phyloP scores from a whole-genome alignment of 805 yeast species.

The Metschnikowia similis region DNA sequence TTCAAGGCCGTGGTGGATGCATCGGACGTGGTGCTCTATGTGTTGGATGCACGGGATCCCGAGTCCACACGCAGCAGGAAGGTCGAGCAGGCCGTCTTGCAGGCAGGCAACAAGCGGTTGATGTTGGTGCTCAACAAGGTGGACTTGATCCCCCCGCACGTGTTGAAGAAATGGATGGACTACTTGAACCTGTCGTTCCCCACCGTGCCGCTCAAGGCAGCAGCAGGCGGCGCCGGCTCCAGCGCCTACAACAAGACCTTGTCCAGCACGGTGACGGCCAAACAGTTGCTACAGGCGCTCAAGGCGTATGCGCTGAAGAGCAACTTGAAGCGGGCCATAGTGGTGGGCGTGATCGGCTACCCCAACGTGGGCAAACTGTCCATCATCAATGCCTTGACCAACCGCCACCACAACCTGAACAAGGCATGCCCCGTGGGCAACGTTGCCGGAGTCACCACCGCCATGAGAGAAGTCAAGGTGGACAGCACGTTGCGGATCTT shows the following conservation, averaged over 20 bases:
- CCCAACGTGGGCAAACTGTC: constrained; percentile 98
- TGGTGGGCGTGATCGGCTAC: constrained; percentile 95
- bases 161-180: constrained; percentile 77
- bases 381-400: constrained; percentile 81
- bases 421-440: constrained; percentile 95
- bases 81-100: constrained; percentile 85
- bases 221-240: constrained; percentile 67
- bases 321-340: constrained; percentile 80
- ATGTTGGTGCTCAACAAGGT: constrained; percentile 86
- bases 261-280: constrained; percentile 67
- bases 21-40: constrained; percentile 86
- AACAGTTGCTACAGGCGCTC: constrained; percentile 69
- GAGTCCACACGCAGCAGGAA: constrained; percentile 88
- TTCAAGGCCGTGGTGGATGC: constrained; percentile 91
- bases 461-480: constrained; percentile 85
- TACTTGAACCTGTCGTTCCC: constrained; percentile 82
- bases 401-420: constrained; percentile 62
- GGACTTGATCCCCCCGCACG: constrained; percentile 85
- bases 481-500: constrained; percentile 84
- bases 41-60: constrained; percentile 97
- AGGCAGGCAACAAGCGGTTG: constrained; percentile 75
- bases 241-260: constrained; percentile 69
- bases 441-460: constrained; percentile 94
- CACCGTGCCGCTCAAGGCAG: constrained; percentile 81
- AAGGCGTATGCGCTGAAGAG: constrained; percentile 82